A percentile compares a stretch with the other conserved stretches of the same genome.
phyloP scores from a whole-genome alignment of 495 filamentous ascomycete species.

The Penicillium argentinense region DNA sequence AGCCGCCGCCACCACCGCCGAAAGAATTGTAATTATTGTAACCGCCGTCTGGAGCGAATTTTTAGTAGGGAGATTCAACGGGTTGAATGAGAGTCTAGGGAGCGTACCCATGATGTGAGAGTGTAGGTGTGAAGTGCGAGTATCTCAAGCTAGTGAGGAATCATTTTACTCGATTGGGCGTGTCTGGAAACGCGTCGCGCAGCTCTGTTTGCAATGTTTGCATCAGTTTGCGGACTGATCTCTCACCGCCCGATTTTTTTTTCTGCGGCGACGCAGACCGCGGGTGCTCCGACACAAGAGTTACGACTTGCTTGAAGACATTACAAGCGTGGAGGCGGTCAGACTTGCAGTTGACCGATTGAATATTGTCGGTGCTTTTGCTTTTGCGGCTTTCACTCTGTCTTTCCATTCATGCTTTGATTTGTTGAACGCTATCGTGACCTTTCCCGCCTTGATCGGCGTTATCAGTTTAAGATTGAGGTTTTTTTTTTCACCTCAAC shows the following conservation, averaged over 20 bases:
- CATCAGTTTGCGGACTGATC: not conserved
- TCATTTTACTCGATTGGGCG: constrained; percentile 48
- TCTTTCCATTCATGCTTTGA: constrained; percentile 1
- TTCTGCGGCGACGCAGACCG: constrained; percentile 28
- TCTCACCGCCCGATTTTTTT: constrained; percentile 42
- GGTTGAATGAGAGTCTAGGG: not conserved
- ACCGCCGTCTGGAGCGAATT: constrained; percentile 21
- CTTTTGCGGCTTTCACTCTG: not conserved
- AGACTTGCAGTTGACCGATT: not conserved
- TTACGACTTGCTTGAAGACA: constrained; percentile 9
- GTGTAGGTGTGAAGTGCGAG: constrained; percentile 9
- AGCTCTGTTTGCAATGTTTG: constrained; percentile 40
- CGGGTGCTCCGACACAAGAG: constrained; percentile 7
- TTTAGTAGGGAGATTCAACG: constrained; percentile 1
- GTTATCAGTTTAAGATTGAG: constrained; percentile 6
- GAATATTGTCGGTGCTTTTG: not conserved
- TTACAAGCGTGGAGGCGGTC: constrained; percentile 9
- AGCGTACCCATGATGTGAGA: constrained; percentile 34
- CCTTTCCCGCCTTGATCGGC: constrained; percentile 14
- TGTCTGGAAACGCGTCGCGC: constrained; percentile 44
- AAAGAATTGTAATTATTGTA: constrained; percentile 54
- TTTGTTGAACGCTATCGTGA: constrained; percentile 10
- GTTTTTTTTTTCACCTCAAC: not conserved
- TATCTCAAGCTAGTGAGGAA: constrained; percentile 4
- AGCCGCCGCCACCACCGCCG: constrained; percentile 64